Evolutionary conservation across 352 stramenopile species (phyloP).

Genomic region (Globisporangium nunn): DNA sequence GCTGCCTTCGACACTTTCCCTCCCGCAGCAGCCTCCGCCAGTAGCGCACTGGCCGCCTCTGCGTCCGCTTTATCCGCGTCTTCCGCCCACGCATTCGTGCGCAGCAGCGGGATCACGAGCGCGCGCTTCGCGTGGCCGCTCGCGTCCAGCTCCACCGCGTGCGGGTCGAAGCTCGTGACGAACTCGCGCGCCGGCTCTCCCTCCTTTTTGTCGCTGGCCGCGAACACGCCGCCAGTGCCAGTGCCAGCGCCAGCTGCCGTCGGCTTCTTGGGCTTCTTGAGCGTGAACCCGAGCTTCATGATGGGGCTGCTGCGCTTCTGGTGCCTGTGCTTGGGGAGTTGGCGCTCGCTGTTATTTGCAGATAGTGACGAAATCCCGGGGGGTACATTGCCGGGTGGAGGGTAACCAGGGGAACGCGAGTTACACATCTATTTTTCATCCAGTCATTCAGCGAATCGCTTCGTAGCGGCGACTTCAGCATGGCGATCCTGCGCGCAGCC

Average conservation of each 20-base stretch:
- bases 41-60: slow-evolving; percentile 26
- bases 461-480: neutral
- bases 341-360: too few species aligned
- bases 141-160: slow-evolving; percentile 22
- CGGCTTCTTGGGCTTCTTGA: slow-evolving; percentile 68
- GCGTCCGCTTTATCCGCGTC: slow-evolving; percentile 20
- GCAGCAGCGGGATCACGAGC: slow-evolving; percentile 68
- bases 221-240: slow-evolving; percentile 16
- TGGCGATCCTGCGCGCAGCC: neutral
- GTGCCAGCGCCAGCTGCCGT: neutral
- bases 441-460: neutral
- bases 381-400: too few species aligned
- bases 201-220: slow-evolving; percentile 4
- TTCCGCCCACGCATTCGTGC: slow-evolving; percentile 46
- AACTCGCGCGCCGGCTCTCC: slow-evolving; percentile 39
- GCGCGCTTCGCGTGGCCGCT: slow-evolving; percentile 17
- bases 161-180: slow-evolving; percentile 68
- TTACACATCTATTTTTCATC: too few species aligned
- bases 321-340: neutral
- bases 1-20: neutral
- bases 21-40: slow-evolving; percentile 22
- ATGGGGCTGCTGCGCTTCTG: neutral
- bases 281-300: slow-evolving; percentile 61
- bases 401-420: too few species aligned
- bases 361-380: too few species aligned